Conservation (phyloP, 1,284 basidiomycete genomes). For the Fomitopsis betulina region DNA sequence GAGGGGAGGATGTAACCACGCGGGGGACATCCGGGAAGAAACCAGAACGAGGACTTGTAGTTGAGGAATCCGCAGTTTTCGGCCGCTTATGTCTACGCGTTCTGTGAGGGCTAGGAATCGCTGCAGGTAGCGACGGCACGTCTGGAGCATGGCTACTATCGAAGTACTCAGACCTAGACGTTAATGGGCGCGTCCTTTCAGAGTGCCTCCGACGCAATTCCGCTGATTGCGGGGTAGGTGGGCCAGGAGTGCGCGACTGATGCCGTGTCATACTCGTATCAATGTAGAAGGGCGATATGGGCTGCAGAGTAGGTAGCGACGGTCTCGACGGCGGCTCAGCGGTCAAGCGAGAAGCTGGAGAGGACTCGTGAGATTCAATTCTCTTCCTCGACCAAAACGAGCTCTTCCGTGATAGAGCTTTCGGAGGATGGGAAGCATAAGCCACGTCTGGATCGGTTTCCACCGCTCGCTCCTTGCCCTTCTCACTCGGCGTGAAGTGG, state of each 20-base stretch:
- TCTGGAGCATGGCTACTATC: constrained; percentile 3
- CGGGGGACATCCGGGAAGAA: constrained; percentile 10
- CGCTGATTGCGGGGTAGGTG: constrained; percentile 28
- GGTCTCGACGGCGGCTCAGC: constrained; percentile 22
- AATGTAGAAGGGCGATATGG: constrained; percentile 49
- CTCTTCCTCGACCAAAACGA: constrained; percentile 50
- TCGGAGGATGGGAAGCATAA: constrained; percentile 19
- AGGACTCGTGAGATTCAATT: constrained; percentile 25
- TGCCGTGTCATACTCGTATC: constrained; percentile 25
- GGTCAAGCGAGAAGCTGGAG: constrained; percentile 19
- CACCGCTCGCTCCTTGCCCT: constrained; percentile 35
- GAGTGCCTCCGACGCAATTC: constrained; percentile 47
- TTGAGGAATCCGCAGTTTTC: constrained; percentile 25
- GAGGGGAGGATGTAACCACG: constrained; percentile 11
- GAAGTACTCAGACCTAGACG: constrained; percentile 8
- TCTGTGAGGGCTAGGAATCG: constrained; percentile 13
- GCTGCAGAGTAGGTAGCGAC: constrained; percentile 43
- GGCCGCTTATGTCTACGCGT: constrained; percentile 21
- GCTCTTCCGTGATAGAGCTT: constrained; percentile 44
- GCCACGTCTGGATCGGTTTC: constrained; percentile 8
- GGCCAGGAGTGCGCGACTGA: constrained; percentile 22
- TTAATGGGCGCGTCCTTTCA: constrained; percentile 30
- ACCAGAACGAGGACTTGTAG: constrained; percentile 13
- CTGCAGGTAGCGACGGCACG: constrained; percentile 8
- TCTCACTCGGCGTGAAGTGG: constrained; percentile 34